These are phyloP conservation scores for Blastocystis sp. DNA, from an alignment of 352 stramenopile species.

Conservation along the genomic window DNA sequence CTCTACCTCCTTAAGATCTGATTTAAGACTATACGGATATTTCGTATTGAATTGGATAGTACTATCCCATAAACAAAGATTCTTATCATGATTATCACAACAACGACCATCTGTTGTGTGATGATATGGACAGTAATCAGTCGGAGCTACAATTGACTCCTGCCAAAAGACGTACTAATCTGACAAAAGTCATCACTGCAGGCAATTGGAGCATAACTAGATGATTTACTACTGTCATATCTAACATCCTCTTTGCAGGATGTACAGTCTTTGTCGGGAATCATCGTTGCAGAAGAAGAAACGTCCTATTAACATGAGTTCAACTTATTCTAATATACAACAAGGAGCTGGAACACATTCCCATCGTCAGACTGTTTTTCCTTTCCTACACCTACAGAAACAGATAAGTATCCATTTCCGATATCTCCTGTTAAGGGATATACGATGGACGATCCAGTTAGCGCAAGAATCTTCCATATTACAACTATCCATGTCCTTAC, in stretches of 20 bases:
- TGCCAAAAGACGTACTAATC: background rate
- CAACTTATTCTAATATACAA: background rate
- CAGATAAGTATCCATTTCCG: background rate
- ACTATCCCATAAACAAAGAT: conserved; percentile 33
- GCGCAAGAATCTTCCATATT: background rate
- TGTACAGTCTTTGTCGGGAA: conserved; percentile 9
- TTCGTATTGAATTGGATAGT: conserved; percentile 37
- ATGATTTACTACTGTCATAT: background rate
- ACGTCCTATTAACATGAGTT: conserved; percentile 2
- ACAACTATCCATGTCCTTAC: background rate
- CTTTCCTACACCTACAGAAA: background rate
- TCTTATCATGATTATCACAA: conserved; percentile 14
- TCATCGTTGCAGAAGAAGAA: conserved; percentile 45
- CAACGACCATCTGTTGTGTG: background rate
- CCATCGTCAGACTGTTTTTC: background rate
- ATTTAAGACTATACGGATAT: background rate
- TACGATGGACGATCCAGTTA: background rate
- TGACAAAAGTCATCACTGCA: conserved; percentile 3
- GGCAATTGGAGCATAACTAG: background rate
- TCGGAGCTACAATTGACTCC: background rate
- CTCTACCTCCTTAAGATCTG: background rate
- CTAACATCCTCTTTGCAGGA: background rate
- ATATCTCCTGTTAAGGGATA: background rate
- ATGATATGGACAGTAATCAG: background rate
- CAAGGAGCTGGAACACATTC: background rate